Conservation (phyloP, 305 asterid genomes). For the Petunia hybrid region DNA sequence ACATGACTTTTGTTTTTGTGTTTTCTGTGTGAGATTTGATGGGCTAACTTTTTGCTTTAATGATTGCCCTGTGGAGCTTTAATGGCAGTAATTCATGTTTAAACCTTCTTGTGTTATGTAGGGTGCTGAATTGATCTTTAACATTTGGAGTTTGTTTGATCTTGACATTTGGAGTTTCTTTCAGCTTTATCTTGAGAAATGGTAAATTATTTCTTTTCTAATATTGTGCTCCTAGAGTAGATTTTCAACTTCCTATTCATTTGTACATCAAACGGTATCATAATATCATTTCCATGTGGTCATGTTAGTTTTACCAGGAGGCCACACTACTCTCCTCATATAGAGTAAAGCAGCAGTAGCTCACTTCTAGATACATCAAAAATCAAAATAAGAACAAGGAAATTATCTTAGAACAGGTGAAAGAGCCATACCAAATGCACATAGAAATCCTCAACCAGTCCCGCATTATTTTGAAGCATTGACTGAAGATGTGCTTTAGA, state of each 20-base stretch:
- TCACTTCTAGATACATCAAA: constrained; percentile 23
- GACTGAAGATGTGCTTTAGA: constrained; percentile 92
- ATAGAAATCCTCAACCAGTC: constrained; percentile 88
- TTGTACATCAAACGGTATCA: not conserved
- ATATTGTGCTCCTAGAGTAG: not conserved
- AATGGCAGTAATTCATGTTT: not conserved
- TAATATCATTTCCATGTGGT: not conserved
- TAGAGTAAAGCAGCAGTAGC: constrained; percentile 11
- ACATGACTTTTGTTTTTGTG: not conserved
- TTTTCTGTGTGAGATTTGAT: not conserved
- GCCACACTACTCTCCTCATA: constrained; percentile 20
- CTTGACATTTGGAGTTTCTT: not conserved
- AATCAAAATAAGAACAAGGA: constrained; percentile 2
- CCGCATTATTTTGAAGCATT: constrained; percentile 82
- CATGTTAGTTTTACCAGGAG: constrained; percentile 3
- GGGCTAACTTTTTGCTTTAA: not conserved
- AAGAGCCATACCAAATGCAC: constrained; percentile 72
- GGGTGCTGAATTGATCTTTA: not conserved
- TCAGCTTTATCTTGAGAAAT: constrained; percentile 11
- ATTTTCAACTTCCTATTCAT: not conserved
- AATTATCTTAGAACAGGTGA: not conserved
- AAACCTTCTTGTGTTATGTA: not conserved
- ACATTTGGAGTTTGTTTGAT: too few relatives aligned
- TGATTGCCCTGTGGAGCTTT: not conserved
- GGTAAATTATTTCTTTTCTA: constrained; percentile 20